A percentile compares a stretch with the other conserved stretches of the same genome.
Conservation (phyloP, 257 asterid genomes). For the Apocynum venetum region DNA sequence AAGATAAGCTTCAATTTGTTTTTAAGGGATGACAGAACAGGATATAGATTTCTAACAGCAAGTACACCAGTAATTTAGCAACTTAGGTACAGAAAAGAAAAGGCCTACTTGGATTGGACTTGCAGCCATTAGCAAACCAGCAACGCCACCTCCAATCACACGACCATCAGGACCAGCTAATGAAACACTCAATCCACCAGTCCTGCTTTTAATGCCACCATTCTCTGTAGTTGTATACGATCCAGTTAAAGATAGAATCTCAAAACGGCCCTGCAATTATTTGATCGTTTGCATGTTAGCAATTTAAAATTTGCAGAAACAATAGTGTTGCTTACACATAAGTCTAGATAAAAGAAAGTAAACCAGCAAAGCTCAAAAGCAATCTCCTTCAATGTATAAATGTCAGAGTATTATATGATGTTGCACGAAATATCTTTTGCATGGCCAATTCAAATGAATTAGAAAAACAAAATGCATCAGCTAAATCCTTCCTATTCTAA, state of each 20-base stretch:
- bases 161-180: constrained; percentile 92
- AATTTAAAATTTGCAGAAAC: neutral
- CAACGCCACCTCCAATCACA: constrained; percentile 89
- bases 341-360: neutral
- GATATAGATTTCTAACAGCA: neutral
- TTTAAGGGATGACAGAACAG: neutral
- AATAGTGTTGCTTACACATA: neutral
- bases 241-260: constrained; percentile 74
- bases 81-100: neutral
- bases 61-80: neutral
- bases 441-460: neutral
- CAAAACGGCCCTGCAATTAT: constrained; percentile 91
- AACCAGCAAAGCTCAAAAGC: neutral
- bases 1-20: neutral
- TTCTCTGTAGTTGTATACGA: constrained; percentile 67
- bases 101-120: constrained; percentile 72
- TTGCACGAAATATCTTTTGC: neutral
- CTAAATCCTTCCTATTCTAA: neutral
- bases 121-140: constrained; percentile 84
- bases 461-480: neutral
- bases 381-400: neutral
- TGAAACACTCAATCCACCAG: constrained; percentile 86
- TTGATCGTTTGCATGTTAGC: neutral
- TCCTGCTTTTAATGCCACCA: constrained; percentile 57
- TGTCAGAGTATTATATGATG: neutral